These are phyloP conservation scores for Aspergillus hancockii DNA, from an alignment of 495 filamentous ascomycete genomes.

Conservation along the genomic window DNA sequence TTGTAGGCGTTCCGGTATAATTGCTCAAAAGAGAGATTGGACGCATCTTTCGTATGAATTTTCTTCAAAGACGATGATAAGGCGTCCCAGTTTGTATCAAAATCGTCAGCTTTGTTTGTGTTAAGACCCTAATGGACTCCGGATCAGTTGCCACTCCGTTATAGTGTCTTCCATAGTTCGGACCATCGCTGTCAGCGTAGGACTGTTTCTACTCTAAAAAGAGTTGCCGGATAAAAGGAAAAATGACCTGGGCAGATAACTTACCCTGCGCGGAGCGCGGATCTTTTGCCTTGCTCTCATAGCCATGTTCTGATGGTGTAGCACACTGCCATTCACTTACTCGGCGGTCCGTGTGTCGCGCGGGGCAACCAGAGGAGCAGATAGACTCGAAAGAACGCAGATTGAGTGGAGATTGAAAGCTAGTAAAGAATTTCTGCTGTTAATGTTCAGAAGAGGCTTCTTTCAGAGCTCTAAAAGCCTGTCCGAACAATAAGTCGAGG, in stretches of 20 bases:
- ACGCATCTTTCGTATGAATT: slow-evolving; percentile 92
- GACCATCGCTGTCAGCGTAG: neutral
- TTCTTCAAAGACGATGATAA: slow-evolving; percentile 73
- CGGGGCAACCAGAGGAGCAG: slow-evolving; percentile 20
- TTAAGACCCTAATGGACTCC: slow-evolving; percentile 49
- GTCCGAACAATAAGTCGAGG: neutral
- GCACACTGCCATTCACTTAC: slow-evolving; percentile 15
- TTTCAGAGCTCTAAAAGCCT: neutral
- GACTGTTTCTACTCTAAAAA: neutral
- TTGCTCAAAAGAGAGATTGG: slow-evolving; percentile 87
- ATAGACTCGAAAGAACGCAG: neutral
- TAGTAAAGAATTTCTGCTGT: neutral
- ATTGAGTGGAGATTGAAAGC: neutral
- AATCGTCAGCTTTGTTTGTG: slow-evolving; percentile 62
- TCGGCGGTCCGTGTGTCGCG: slow-evolving; percentile 6
- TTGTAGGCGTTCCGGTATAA: slow-evolving; percentile 96
- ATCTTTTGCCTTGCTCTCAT: slow-evolving; percentile 70
- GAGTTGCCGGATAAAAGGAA: neutral
- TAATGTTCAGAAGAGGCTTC: neutral
- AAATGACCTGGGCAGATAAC: slow-evolving; percentile 23
- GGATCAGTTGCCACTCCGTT: slow-evolving; percentile 17
- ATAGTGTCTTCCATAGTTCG: slow-evolving; percentile 6
- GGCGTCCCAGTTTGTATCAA: slow-evolving; percentile 77
- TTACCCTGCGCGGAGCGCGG: slow-evolving; percentile 69
- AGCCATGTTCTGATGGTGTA: slow-evolving; percentile 50